Evolutionary conservation across 1,284 basidiomycete genomes (phyloP), one percentile per base, ranked within the genome.

Genomic region (Schizophyllum commune): DNA sequence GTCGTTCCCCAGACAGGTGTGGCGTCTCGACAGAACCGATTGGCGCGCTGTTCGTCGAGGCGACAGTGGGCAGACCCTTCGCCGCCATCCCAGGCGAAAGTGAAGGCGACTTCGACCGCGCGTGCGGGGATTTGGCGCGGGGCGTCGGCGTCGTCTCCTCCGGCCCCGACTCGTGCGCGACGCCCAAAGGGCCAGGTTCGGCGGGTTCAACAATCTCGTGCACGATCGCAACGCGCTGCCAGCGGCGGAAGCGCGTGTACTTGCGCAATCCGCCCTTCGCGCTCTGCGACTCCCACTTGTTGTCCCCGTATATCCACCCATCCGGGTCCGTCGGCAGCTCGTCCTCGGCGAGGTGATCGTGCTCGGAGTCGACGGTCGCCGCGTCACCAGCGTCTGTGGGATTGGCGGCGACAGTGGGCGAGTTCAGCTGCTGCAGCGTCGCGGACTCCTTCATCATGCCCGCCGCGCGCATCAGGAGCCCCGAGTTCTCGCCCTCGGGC

Each of bases 261-360:
- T 92, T 94, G 67, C 95, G 92, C 74, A 96, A 84, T 1, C 94
- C 92, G 55, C 90, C 91, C 67, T 88, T 89, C 59, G 78, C 78
- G 62, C 83, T 86, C 63, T 85, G 81, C 58, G 79, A 83, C 68
- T 97, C 95, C 96, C 96, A 98, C 70, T 96, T 96, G 73, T 98
- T 98, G 69, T 96, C 96, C 2, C 89, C 91, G 71, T 95, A 97
- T 33, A 95, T 83, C 95, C 95, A 97, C 0, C 95, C 95, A 62
- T 96, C 93, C 0, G 79, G 70, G 71, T 98, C 95, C 0, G 94
- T 96, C 55, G 77, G 74, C 54, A 81, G 74, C 53, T 77, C 74
- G 15, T 74, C 73, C 20, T 66, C 68, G 9, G 61, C 60, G 39
- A 47, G 39, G 39, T 11, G 13, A 33, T 68, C 65, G 53, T 70